A percentile compares a stretch with the other conserved stretches of the same genome.
phyloP scores from a whole-genome alignment of 768 basidiomycete genomes.

The Lanmaoa rubissima region DNA sequence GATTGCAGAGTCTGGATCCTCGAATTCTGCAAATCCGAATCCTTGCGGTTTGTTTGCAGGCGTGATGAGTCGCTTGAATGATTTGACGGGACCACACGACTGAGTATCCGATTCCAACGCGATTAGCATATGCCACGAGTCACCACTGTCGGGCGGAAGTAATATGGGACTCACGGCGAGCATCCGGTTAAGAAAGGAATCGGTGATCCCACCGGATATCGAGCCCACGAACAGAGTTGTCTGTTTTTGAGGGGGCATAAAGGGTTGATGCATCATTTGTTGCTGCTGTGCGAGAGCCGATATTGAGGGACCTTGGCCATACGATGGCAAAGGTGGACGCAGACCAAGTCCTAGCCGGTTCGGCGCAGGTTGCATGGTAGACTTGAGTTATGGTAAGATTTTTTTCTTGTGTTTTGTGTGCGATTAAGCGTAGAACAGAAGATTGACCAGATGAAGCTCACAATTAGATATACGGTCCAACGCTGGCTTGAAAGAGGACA shows the following conservation, averaged over 20 bases:
- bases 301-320: constrained; percentile 90
- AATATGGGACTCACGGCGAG: constrained; percentile 56
- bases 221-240: constrained; percentile 89
- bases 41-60: constrained; percentile 93
- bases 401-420: constrained; percentile 1
- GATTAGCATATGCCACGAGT: neutral
- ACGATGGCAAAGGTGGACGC: constrained; percentile 83
- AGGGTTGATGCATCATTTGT: constrained; percentile 57
- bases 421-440: neutral
- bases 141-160: neutral
- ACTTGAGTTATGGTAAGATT: neutral
- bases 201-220: constrained; percentile 90
- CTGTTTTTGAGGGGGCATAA: constrained; percentile 68
- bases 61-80: constrained; percentile 90
- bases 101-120: constrained; percentile 29
- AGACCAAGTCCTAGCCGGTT: constrained; percentile 86
- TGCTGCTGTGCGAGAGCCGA: constrained; percentile 88
- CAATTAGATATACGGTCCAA: neutral
- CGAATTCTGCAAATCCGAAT: constrained; percentile 95
- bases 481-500: neutral
- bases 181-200: constrained; percentile 74
- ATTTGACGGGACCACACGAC: constrained; percentile 88
- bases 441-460: neutral
- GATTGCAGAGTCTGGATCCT: constrained; percentile 93
- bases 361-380: constrained; percentile 58